These are phyloP conservation scores for Geosmithia putterillii DNA, from an alignment of 2,329 filamentous ascomycete species.

Conservation along the genomic window DNA sequence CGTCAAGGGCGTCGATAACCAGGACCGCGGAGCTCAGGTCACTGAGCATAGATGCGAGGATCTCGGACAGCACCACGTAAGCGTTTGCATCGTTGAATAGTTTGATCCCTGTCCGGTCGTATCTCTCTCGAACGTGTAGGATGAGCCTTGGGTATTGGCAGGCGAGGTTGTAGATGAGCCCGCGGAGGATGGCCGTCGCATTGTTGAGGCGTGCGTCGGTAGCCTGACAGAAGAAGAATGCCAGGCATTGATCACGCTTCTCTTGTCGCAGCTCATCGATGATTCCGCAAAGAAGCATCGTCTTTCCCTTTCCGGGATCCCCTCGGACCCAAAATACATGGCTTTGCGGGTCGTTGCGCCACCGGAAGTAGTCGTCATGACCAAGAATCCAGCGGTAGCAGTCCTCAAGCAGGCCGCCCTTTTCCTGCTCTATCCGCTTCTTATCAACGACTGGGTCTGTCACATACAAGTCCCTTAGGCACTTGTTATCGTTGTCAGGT, in stretches of 20 bases:
- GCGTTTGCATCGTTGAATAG: constrained; percentile 26
- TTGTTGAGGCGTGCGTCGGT: constrained; percentile 22
- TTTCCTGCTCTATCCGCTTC: constrained; percentile 10
- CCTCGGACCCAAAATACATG: constrained; percentile 25
- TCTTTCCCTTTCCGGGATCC: constrained; percentile 29
- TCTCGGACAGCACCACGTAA: constrained; percentile 19
- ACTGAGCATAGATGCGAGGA: constrained; percentile 24
- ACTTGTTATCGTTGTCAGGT: no score
- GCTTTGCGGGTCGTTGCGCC: constrained; percentile 1
- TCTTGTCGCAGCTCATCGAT: constrained; percentile 7
- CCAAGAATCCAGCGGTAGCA: constrained; percentile 20
- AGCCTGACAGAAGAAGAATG: constrained; percentile 28
- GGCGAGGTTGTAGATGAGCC: constrained; percentile 26
- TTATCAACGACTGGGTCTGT: constrained; percentile 2
- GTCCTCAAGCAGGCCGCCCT: constrained; percentile 18
- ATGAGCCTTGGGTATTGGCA: constrained; percentile 18
- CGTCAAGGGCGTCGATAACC: constrained; percentile 34
- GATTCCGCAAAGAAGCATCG: constrained; percentile 23
- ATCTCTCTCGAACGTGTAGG: constrained; percentile 17
- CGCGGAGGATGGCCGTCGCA: constrained; percentile 24
- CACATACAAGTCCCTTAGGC: no score
- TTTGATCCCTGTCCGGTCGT: constrained; percentile 15
- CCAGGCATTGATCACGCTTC: background rate
- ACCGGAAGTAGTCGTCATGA: constrained; percentile 10
- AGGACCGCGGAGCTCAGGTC: constrained; percentile 20